A percentile compares a stretch with the other conserved stretches of the same genome.
Evolutionary conservation across 108 stramenopile species (phyloP).

Genomic region (Skeletonema grethae): DNA sequence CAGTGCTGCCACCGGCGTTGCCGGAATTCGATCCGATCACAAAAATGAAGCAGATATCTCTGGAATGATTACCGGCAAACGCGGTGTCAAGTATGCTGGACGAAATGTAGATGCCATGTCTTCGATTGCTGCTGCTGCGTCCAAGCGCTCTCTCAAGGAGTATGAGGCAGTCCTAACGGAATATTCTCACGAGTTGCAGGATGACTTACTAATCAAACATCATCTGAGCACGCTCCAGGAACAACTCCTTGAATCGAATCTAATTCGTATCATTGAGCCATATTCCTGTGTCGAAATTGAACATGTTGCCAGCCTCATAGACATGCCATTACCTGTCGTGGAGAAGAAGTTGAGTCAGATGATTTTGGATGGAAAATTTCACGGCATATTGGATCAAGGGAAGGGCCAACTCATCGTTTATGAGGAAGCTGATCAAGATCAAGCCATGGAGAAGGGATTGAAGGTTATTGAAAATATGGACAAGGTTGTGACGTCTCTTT

Average conservation of each 20-base stretch:
- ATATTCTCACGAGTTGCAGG: slow-evolving; percentile 74
- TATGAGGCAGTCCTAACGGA: slow-evolving; percentile 81
- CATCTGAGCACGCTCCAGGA: slow-evolving; percentile 96
- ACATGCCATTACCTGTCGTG: slow-evolving; percentile 83
- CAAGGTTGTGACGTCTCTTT: slow-evolving; percentile 85
- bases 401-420: slow-evolving; percentile 93
- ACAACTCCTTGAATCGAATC: slow-evolving; percentile 95
- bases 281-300: slow-evolving; percentile 96
- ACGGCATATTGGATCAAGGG: slow-evolving; percentile 98
- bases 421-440: slow-evolving; percentile 78
- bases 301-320: slow-evolving; percentile 95
- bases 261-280: slow-evolving; percentile 97
- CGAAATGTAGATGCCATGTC: slow-evolving; percentile 94
- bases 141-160: slow-evolving; percentile 84
- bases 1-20: slow-evolving; percentile 54
- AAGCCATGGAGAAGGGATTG: slow-evolving; percentile 90
- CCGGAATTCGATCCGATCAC: slow-evolving; percentile 45
- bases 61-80: slow-evolving; percentile 82
- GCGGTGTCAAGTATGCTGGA: slow-evolving; percentile 96
- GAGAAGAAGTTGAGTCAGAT: slow-evolving; percentile 98
- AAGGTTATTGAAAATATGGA: slow-evolving; percentile 93
- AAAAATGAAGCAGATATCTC: slow-evolving; percentile 64
- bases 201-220: slow-evolving; percentile 93
- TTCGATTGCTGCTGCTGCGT: slow-evolving; percentile 92
- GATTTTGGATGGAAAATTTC: slow-evolving; percentile 98